Evolutionary conservation across 805 yeast species (phyloP).

Genomic region (Candida glaebosa): DNA sequence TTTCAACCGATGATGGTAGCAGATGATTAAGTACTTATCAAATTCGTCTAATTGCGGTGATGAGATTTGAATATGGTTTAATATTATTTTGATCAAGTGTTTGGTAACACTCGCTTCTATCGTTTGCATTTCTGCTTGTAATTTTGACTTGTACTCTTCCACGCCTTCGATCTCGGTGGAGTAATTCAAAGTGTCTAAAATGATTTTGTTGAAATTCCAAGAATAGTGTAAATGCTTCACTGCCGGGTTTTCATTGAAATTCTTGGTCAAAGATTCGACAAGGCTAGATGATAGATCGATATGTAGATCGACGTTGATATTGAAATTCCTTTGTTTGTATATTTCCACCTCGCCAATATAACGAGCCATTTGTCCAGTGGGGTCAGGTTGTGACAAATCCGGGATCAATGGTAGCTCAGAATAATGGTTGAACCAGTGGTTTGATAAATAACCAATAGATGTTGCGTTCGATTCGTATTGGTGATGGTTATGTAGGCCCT

Average conservation of each 20-base stretch:
- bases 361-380: neutral
- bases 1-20: slow-evolving; percentile 10
- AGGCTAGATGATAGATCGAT: slow-evolving; percentile 1
- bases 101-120: slow-evolving; percentile 15
- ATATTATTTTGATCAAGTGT: slow-evolving; percentile 16
- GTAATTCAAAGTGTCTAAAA: slow-evolving; percentile 2
- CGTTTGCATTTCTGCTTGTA: slow-evolving; percentile 15
- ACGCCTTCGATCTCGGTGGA: slow-evolving; percentile 4
- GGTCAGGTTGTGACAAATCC: neutral
- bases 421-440: slow-evolving; percentile 19
- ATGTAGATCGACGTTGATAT: slow-evolving; percentile 1
- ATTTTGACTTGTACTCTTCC: neutral
- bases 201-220: slow-evolving; percentile 6
- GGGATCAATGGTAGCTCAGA: slow-evolving; percentile 20
- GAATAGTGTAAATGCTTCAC: slow-evolving; percentile 8
- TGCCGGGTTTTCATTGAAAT: slow-evolving; percentile 7
- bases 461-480: slow-evolving; percentile 10
- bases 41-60: slow-evolving; percentile 9
- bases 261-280: neutral
- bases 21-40: slow-evolving; percentile 21
- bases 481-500: slow-evolving; percentile 1
- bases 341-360: slow-evolving; percentile 5
- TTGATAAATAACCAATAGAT: slow-evolving; percentile 21
- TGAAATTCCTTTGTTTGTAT: slow-evolving; percentile 4
- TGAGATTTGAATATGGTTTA: slow-evolving; percentile 6